Conservation (phyloP, 441 rosid species). For the Biscutella laevigata region DNA sequence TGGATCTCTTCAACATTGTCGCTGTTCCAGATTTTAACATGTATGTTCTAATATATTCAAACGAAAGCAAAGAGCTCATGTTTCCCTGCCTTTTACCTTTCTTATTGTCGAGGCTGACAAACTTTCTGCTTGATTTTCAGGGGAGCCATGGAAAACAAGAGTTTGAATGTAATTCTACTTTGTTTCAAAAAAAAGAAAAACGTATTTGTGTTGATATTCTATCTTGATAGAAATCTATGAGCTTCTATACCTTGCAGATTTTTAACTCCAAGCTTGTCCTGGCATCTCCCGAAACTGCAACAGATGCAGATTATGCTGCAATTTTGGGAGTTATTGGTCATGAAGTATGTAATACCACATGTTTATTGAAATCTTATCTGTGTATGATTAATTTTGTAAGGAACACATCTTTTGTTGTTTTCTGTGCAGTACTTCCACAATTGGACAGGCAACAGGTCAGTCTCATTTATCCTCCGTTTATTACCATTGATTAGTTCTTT, state of each 20-base stretch:
- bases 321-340: conserved; percentile 94
- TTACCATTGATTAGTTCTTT: not conserved
- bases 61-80: not conserved
- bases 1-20: conserved; percentile 94
- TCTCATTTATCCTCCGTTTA: not conserved
- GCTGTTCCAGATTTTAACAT: conserved; percentile 96
- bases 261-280: conserved; percentile 93
- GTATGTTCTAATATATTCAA: conserved; percentile 29
- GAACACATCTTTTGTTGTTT: conserved; percentile 24
- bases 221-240: conserved; percentile 14
- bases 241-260: conserved; percentile 45
- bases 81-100: not conserved
- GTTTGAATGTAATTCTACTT: conserved; percentile 63
- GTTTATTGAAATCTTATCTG: not conserved
- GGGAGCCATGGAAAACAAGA: conserved; percentile 99
- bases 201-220: not conserved
- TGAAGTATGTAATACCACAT: conserved; percentile 48
- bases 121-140: conserved; percentile 34
- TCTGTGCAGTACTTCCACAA: conserved; percentile 91
- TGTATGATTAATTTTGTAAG: conserved; percentile 12
- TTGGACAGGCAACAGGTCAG: conserved; percentile 98
- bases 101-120: conserved; percentile 2
- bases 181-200: not conserved
- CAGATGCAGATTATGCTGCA: conserved; percentile 92
- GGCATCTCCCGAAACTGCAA: conserved; percentile 97